These are phyloP conservation scores for Gymnopilus dilepis DNA, from an alignment of 768 basidiomycete species.

Conservation along the genomic window DNA sequence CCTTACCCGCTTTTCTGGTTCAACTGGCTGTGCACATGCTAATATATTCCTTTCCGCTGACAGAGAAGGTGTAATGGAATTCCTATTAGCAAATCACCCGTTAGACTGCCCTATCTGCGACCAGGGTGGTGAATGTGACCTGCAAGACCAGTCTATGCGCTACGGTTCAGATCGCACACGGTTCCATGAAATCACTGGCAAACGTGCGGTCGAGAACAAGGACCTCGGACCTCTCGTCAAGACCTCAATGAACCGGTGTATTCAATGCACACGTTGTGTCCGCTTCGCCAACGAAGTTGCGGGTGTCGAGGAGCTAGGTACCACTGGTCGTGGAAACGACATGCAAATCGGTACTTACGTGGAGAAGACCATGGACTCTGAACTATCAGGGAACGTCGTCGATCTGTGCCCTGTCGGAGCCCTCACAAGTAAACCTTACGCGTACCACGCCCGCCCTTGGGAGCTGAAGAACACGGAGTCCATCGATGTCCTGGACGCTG, in stretches of 20 bases:
- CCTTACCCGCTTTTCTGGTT: too few species aligned
- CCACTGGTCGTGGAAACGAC: constrained; percentile 96
- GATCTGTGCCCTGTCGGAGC: constrained; percentile 99
- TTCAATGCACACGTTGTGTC: constrained; percentile 98
- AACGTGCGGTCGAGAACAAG: constrained; percentile 98
- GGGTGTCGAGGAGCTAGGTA: constrained; percentile 96
- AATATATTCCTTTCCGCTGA: constrained; percentile 14
- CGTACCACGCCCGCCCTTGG: constrained; percentile 97
- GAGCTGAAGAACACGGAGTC: constrained; percentile 98
- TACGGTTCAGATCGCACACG: constrained; percentile 97
- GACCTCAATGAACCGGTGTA: constrained; percentile 98
- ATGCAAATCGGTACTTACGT: constrained; percentile 99
- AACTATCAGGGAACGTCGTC: constrained; percentile 95
- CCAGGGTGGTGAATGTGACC: constrained; percentile 98
- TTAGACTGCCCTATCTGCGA: constrained; percentile 99
- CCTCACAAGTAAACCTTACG: constrained; percentile 97
- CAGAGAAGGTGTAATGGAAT: constrained; percentile 99
- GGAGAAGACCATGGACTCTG: constrained; percentile 96
- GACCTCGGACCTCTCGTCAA: constrained; percentile 97
- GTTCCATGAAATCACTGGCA: constrained; percentile 98
- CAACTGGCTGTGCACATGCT: not conserved
- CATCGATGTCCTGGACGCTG: constrained; percentile 92
- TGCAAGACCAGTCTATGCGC: constrained; percentile 99
- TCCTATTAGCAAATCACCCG: constrained; percentile 96
- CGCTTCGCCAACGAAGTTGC: constrained; percentile 99